Evolutionary conservation across 768 basidiomycete genomes (phyloP).

Genomic region (Calocybe cyanea): DNA sequence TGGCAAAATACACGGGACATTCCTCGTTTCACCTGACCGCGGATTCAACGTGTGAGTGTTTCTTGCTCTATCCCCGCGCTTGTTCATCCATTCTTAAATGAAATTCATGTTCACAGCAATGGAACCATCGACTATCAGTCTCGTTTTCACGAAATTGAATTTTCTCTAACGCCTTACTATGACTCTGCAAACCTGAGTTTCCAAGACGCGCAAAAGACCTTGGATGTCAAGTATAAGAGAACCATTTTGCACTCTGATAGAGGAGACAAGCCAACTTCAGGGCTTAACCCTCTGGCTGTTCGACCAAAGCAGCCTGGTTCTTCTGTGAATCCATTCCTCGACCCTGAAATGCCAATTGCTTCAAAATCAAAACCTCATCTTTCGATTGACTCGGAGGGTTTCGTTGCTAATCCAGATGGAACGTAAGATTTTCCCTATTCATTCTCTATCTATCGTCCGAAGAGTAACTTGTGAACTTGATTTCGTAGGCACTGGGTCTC

Average conservation of each 20-base stretch:
- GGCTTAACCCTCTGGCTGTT: conserved; percentile 50
- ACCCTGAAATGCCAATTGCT: conserved; percentile 45
- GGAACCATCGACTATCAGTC: conserved; percentile 57
- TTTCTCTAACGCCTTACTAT: conserved; percentile 56
- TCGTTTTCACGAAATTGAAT: conserved; percentile 59
- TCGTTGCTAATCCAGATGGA: conserved; percentile 55
- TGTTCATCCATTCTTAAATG: background rate
- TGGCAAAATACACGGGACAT: conserved; percentile 40
- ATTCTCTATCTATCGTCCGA: background rate
- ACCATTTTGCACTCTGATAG: conserved; percentile 51
- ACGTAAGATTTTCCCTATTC: conserved; percentile 30
- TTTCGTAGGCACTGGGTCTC: conserved; percentile 52
- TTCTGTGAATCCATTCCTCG: conserved; percentile 26
- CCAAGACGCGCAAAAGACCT: conserved; percentile 44
- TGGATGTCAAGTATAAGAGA: conserved; percentile 44
- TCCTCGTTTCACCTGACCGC: conserved; percentile 49
- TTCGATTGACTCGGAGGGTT: conserved; percentile 54
- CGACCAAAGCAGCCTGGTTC: conserved; percentile 33
- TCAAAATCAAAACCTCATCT: conserved; percentile 40
- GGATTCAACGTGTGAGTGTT: conserved; percentile 54
- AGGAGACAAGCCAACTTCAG: conserved; percentile 41
- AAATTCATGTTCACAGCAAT: conserved; percentile 27
- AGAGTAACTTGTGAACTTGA: background rate
- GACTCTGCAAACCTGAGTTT: conserved; percentile 42
- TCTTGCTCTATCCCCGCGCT: background rate